Conservation (phyloP, 352 stramenopile genomes). For the Globisporangium acanthophoron region DNA sequence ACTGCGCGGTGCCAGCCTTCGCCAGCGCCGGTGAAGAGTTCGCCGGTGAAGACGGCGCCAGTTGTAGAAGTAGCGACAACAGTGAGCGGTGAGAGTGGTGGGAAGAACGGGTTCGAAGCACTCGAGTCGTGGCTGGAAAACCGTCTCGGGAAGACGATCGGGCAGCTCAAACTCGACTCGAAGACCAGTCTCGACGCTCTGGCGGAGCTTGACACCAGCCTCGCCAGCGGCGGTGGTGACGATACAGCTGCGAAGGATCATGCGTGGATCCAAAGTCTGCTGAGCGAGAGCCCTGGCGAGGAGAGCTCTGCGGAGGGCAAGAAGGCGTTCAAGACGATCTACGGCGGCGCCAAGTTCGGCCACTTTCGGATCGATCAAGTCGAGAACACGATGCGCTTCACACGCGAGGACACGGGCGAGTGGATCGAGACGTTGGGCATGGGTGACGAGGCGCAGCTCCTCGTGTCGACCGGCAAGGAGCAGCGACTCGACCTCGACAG, state of each 20-base stretch:
- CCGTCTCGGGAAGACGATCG: slow-evolving; percentile 27
- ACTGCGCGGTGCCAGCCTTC: slow-evolving; percentile 34
- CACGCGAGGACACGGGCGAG: slow-evolving; percentile 53
- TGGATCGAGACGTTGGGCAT: slow-evolving; percentile 60
- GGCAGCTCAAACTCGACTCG: slow-evolving; percentile 7
- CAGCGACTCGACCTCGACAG: slow-evolving; percentile 10
- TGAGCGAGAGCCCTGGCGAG: slow-evolving; percentile 9
- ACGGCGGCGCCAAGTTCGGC: slow-evolving; percentile 51
- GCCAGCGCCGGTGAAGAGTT: neutral
- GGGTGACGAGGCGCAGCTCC: slow-evolving; percentile 36
- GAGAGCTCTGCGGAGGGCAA: slow-evolving; percentile 1
- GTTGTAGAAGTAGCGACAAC: slow-evolving; percentile 6
- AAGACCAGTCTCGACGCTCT: slow-evolving; percentile 5
- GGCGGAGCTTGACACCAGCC: slow-evolving; percentile 3
- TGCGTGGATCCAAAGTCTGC: slow-evolving; percentile 25
- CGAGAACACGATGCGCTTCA: slow-evolving; percentile 48
- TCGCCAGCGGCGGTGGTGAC: neutral
- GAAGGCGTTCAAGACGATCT: slow-evolving; percentile 28
- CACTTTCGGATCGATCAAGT: slow-evolving; percentile 64
- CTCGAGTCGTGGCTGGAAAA: slow-evolving; percentile 53
- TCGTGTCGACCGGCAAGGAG: slow-evolving; percentile 28
- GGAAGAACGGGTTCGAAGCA: slow-evolving; percentile 1
- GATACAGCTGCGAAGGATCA: slow-evolving; percentile 1
- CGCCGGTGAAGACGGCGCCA: neutral
- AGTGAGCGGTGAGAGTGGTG: neutral